Conservation (phyloP, 352 stramenopile species). For the Thalassiosira exigua region DNA sequence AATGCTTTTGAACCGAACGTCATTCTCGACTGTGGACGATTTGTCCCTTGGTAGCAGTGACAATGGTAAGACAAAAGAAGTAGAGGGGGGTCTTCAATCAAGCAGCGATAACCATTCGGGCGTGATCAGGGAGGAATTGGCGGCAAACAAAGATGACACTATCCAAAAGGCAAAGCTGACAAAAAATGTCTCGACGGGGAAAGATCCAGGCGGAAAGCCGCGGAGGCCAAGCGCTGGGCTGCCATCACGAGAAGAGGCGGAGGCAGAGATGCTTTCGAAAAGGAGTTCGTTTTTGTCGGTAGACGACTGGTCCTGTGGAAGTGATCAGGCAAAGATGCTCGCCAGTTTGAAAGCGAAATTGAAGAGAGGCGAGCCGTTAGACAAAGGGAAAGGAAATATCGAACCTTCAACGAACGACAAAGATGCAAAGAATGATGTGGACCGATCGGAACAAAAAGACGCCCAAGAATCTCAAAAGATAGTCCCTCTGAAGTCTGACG, state of each 20-base stretch:
- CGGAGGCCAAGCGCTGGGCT: not conserved
- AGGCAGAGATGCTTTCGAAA: constrained; percentile 13
- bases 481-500: constrained; percentile 7
- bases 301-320: not conserved
- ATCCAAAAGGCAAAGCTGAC: not conserved
- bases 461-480: no score
- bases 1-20: constrained; percentile 28
- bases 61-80: no score
- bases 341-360: not conserved
- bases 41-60: constrained; percentile 16
- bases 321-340: constrained; percentile 2
- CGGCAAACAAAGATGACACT: not conserved
- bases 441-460: not conserved
- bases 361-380: no score
- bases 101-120: not conserved
- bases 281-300: not conserved
- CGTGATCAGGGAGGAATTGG: not conserved
- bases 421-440: not conserved
- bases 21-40: constrained; percentile 35
- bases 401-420: not conserved
- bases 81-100: constrained; percentile 1
- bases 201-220: not conserved
- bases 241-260: constrained; percentile 4
- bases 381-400: no score
- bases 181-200: not conserved